phyloP scores from a whole-genome alignment of 768 basidiomycete species.

The Pleurotus salmoneostramineus region DNA sequence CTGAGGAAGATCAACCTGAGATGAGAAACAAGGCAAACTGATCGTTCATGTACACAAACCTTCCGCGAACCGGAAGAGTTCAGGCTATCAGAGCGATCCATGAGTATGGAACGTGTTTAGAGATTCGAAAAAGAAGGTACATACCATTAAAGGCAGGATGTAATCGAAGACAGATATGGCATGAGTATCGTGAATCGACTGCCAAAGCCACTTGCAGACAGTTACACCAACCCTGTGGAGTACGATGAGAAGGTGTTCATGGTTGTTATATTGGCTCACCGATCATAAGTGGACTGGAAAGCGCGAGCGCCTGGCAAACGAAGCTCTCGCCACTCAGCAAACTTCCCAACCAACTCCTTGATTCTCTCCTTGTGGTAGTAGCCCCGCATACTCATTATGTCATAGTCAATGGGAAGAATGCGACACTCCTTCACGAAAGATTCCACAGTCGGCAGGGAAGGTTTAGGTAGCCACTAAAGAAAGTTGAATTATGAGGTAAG shows the following conservation, averaged over 20 bases:
- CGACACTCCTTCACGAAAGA: slow-evolving; percentile 69
- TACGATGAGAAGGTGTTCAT: slow-evolving; percentile 6
- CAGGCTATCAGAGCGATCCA: slow-evolving; percentile 42
- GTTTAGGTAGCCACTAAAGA: slow-evolving; percentile 58
- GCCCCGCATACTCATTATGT: slow-evolving; percentile 75
- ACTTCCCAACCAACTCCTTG: slow-evolving; percentile 53
- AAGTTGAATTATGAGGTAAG: background rate
- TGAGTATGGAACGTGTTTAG: background rate
- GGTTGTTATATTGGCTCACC: slow-evolving; percentile 31
- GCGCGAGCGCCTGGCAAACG: slow-evolving; percentile 73
- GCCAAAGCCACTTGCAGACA: slow-evolving; percentile 76
- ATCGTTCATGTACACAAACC: slow-evolving; percentile 27
- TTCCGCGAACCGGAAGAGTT: slow-evolving; percentile 74
- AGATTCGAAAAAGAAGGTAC: slow-evolving; percentile 14
- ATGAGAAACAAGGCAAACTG: background rate
- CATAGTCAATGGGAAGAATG: slow-evolving; percentile 45
- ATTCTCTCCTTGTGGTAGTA: slow-evolving; percentile 58
- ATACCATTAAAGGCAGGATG: slow-evolving; percentile 75
- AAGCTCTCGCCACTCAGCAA: slow-evolving; percentile 68
- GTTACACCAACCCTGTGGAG: slow-evolving; percentile 52
- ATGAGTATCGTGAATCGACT: slow-evolving; percentile 70
- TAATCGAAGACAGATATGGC: slow-evolving; percentile 78
- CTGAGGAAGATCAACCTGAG: slow-evolving; percentile 23
- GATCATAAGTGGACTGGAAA: slow-evolving; percentile 84
- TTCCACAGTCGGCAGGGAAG: slow-evolving; percentile 56